phyloP scores from a whole-genome alignment of 129 eudicot species.

The Artemisia argyi region DNA sequence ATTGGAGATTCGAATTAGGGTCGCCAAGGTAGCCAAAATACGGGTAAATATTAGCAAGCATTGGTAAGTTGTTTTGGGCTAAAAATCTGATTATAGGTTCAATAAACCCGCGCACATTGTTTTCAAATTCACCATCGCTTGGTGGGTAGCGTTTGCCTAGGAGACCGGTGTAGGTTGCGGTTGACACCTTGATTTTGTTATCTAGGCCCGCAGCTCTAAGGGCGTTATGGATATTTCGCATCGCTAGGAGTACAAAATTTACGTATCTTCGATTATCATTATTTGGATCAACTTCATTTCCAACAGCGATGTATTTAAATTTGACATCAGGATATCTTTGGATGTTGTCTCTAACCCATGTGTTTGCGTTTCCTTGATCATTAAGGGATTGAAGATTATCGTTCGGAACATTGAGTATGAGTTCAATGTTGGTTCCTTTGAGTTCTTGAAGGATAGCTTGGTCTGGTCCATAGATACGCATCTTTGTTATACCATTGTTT shows the following conservation, averaged over 20 bases:
- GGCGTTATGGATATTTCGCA: conserved; percentile 18
- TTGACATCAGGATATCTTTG: conserved; percentile 25
- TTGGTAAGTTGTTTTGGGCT: conserved; percentile 20
- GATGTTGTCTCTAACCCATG: conserved; percentile 44
- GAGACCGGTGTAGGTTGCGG: conserved; percentile 30
- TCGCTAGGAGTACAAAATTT: conserved; percentile 22
- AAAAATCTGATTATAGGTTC: conserved; percentile 12
- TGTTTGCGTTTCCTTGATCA: conserved; percentile 23
- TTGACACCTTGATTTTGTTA: conserved; percentile 38
- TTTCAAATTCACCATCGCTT: neutral
- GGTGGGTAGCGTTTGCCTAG: conserved; percentile 33
- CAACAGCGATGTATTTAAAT: conserved; percentile 41
- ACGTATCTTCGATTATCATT: neutral
- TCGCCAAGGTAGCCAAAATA: conserved; percentile 29
- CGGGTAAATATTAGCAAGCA: conserved; percentile 3
- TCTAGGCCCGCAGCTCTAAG: conserved; percentile 20
- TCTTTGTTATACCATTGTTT: neutral
- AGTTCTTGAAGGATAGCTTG: neutral
- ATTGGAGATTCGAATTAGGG: conserved; percentile 23
- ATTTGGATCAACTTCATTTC: conserved; percentile 37
- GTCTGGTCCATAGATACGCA: neutral
- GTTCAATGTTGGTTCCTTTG: neutral
- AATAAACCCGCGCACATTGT: conserved; percentile 1
- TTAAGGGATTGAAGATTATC: conserved; percentile 7
- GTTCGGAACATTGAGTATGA: neutral